phyloP scores from a whole-genome alignment of 2,329 filamentous ascomycete genomes.

The Botrytis galanthina region DNA sequence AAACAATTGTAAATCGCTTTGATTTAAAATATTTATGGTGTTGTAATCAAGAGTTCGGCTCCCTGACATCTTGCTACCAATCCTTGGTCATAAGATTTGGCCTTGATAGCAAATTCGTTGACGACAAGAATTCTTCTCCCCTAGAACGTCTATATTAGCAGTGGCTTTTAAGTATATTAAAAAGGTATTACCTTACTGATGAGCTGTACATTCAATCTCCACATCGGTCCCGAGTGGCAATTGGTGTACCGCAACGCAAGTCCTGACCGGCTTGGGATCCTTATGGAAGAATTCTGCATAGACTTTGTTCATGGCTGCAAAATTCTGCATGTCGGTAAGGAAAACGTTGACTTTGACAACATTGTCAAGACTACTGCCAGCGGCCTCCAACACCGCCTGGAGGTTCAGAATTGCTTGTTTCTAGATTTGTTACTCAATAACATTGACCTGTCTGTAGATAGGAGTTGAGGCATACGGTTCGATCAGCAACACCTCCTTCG shows the following conservation, averaged over 20 bases:
- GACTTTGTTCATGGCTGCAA: constrained; percentile 56
- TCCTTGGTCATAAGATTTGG: constrained; percentile 8
- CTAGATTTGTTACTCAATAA: constrained; percentile 26
- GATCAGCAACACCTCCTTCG: constrained; percentile 55
- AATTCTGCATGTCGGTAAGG: constrained; percentile 63
- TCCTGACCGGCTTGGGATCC: constrained; percentile 48
- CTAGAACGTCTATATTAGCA: background rate
- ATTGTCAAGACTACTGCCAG: constrained; percentile 57
- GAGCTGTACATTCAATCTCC: constrained; percentile 52
- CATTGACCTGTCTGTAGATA: background rate
- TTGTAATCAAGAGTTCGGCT: background rate
- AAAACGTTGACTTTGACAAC: constrained; percentile 68
- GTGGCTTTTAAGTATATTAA: background rate
- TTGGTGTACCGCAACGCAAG: constrained; percentile 52
- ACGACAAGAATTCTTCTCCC: background rate
- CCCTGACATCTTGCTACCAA: constrained; percentile 8
- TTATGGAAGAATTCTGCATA: constrained; percentile 51
- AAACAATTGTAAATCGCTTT: constrained; percentile 3
- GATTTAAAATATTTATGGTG: background rate
- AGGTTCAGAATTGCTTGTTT: constrained; percentile 60
- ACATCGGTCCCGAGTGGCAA: constrained; percentile 51
- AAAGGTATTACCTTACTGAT: constrained; percentile 34
- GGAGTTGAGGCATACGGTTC: constrained; percentile 45
- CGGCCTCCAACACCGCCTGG: constrained; percentile 56
- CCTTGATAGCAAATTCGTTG: background rate